Conservation (phyloP, 73 alveolate genomes). For the Blepharisma stoltei region DNA sequence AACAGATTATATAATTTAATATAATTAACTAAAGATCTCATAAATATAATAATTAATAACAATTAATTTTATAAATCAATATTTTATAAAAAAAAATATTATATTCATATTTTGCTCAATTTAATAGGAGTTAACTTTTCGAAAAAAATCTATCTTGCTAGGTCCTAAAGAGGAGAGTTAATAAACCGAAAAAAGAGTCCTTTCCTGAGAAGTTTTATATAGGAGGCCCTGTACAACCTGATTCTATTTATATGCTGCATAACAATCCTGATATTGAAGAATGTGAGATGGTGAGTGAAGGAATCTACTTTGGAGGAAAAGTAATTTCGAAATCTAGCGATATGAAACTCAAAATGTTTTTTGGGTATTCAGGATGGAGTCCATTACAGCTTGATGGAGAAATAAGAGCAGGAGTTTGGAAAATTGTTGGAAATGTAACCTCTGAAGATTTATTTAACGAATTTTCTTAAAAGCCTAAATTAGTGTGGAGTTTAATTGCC, state of each 20-base stretch:
- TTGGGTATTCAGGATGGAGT: background rate
- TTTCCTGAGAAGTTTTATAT: background rate
- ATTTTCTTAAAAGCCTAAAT: no score
- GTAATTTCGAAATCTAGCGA: background rate
- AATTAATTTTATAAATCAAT: no score
- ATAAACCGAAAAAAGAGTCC: no score
- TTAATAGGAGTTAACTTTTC: no score
- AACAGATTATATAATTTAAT: no score
- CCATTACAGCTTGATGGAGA: background rate
- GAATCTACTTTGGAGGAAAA: background rate
- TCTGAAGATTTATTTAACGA: background rate
- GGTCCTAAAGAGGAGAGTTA: no score
- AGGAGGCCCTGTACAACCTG: conserved; percentile 11
- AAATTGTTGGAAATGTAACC: background rate
- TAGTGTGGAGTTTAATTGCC: no score
- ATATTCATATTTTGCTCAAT: no score
- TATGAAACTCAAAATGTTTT: background rate
- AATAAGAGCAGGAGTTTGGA: background rate
- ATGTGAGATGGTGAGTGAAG: background rate
- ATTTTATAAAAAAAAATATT: no score
- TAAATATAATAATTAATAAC: no score
- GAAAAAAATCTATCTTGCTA: no score
- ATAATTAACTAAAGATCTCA: no score
- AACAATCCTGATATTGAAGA: background rate
- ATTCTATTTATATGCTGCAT: background rate